These are phyloP conservation scores for Termitomyces sp. DNA, from an alignment of 768 basidiomycete species.

Conservation along the genomic window DNA sequence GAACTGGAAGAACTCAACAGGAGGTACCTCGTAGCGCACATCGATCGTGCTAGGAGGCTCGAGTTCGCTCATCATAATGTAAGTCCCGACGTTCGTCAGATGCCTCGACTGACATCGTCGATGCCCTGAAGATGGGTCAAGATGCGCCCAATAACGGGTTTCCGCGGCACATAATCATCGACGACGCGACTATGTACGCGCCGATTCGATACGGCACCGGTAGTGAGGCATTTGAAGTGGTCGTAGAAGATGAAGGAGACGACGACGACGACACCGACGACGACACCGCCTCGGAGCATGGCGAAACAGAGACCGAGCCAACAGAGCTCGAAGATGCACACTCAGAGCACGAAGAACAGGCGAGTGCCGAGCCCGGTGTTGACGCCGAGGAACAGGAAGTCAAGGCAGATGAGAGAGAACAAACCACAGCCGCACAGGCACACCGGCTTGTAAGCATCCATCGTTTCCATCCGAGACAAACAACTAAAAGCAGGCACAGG, in stretches of 20 bases:
- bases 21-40: neutral
- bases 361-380: too few species aligned
- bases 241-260: neutral
- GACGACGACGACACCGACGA: too few species aligned
- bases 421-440: neutral
- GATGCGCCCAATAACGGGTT: neutral
- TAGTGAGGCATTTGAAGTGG: neutral
- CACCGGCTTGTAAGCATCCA: neutral
- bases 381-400: neutral
- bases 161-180: neutral
- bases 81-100: neutral
- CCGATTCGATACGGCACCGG: neutral
- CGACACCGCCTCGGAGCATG: neutral
- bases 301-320: neutral
- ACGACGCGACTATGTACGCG: neutral
- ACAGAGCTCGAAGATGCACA: neutral
- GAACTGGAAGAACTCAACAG: neutral
- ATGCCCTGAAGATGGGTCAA: neutral
- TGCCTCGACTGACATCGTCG: neutral
- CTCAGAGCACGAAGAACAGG: too few species aligned
- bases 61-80: neutral
- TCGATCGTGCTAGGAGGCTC: neutral
- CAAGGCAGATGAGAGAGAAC: neutral
- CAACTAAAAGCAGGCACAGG: too few species aligned
- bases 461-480: neutral